phyloP scores from a whole-genome alignment of 345 rosid species.

The Populus deltoides region DNA sequence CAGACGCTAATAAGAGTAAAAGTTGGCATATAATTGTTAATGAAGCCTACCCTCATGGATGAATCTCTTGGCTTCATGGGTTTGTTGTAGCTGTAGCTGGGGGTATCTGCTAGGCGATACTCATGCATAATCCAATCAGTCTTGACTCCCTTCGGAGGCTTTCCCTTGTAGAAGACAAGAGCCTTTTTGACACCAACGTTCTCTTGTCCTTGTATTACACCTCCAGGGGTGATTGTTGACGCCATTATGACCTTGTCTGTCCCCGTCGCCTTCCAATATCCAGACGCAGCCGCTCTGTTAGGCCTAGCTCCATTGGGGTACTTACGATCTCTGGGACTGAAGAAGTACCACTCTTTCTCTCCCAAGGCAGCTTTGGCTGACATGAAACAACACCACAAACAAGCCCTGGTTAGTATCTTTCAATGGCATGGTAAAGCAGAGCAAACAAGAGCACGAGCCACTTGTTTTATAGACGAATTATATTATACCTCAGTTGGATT shows the following conservation, averaged over 20 bases:
- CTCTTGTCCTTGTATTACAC: constrained; percentile 23
- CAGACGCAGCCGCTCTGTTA: constrained; percentile 93
- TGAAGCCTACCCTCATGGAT: constrained; percentile 78
- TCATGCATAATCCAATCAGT: constrained; percentile 99
- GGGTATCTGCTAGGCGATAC: constrained; percentile 64
- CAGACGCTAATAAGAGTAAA: neutral
- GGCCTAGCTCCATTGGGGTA: constrained; percentile 97
- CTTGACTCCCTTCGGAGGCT: constrained; percentile 88
- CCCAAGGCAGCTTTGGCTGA: constrained; percentile 75
- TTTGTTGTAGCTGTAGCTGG: constrained; percentile 20
- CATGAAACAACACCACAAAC: neutral
- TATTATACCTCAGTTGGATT: neutral
- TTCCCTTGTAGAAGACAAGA: constrained; percentile 90
- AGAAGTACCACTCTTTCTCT: constrained; percentile 99
- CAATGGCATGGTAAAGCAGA: neutral
- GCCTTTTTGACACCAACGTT: constrained; percentile 93
- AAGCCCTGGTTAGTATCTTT: neutral
- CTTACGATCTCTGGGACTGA: constrained; percentile 94
- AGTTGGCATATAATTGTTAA: neutral
- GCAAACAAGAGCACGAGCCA: neutral
- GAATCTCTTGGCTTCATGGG: constrained; percentile 55
- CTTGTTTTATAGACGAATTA: neutral
- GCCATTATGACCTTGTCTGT: constrained; percentile 73
- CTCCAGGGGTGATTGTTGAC: constrained; percentile 18
- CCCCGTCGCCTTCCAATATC: constrained; percentile 98